These are phyloP conservation scores for Erodium moschatum DNA, from an alignment of 441 rosid species.

Conservation along the genomic window DNA sequence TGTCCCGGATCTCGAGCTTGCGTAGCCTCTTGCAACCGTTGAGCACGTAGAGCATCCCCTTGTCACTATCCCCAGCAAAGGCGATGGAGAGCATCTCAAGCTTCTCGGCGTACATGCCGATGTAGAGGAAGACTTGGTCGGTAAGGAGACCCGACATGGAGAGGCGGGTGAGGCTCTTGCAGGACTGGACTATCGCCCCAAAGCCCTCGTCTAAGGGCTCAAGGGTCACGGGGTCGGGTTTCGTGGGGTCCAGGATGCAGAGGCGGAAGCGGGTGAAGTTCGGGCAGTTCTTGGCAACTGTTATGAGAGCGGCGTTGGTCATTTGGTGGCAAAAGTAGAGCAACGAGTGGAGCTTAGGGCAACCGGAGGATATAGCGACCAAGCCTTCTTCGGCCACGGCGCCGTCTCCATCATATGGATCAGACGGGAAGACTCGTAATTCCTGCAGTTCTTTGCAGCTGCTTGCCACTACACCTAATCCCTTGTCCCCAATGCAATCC, in stretches of 20 bases:
- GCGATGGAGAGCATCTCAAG: slow-evolving; percentile 93
- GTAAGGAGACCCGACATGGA: slow-evolving; percentile 73
- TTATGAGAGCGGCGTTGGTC: slow-evolving; percentile 85
- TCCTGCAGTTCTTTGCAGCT: slow-evolving; percentile 79
- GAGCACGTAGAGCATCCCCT: slow-evolving; percentile 70
- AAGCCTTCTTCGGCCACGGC: slow-evolving; percentile 81
- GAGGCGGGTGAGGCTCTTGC: slow-evolving; percentile 56
- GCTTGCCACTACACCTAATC: slow-evolving; percentile 66
- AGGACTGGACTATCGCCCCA: slow-evolving; percentile 77
- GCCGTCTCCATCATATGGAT: slow-evolving; percentile 42
- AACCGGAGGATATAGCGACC: slow-evolving; percentile 72
- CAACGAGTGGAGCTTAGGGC: slow-evolving; percentile 72
- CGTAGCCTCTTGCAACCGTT: slow-evolving; percentile 79
- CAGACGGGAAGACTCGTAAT: slow-evolving; percentile 77
- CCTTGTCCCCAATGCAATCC: slow-evolving; percentile 83
- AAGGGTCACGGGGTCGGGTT: slow-evolving; percentile 58
- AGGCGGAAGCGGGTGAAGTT: slow-evolving; percentile 70
- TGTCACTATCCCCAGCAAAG: slow-evolving; percentile 72
- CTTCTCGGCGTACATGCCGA: slow-evolving; percentile 65
- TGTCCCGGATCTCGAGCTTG: slow-evolving; percentile 72
- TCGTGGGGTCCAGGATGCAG: slow-evolving; percentile 68
- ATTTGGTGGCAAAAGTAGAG: slow-evolving; percentile 88
- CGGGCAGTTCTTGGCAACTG: slow-evolving; percentile 72
- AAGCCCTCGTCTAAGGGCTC: slow-evolving; percentile 87
- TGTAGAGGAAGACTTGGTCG: slow-evolving; percentile 64